phyloP scores from a whole-genome alignment of 352 stramenopile genomes.

The Phytophthora brassicae region DNA sequence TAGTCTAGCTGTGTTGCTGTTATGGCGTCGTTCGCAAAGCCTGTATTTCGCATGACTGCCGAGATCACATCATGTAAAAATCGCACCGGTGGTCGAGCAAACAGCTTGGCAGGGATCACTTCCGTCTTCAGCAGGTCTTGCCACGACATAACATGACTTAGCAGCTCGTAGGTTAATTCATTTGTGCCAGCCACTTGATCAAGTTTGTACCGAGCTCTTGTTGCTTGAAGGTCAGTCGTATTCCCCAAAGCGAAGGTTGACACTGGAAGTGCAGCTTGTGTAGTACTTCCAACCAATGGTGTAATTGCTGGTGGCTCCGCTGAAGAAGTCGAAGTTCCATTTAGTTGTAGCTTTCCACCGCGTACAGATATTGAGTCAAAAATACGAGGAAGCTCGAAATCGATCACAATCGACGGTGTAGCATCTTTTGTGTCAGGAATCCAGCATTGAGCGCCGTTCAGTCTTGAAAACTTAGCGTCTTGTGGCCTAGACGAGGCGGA shows the following conservation, averaged over 20 bases:
- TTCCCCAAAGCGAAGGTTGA: slow-evolving; percentile 55
- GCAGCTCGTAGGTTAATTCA: slow-evolving; percentile 63
- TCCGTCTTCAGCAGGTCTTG: slow-evolving; percentile 72
- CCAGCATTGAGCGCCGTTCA: slow-evolving; percentile 69
- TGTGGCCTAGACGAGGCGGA: slow-evolving; percentile 52
- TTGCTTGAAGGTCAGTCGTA: slow-evolving; percentile 33
- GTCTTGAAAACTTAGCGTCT: slow-evolving; percentile 59
- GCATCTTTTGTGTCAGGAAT: slow-evolving; percentile 51
- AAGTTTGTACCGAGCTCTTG: slow-evolving; percentile 43
- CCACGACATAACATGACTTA: slow-evolving; percentile 79
- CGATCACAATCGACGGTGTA: slow-evolving; percentile 59
- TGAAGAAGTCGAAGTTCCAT: slow-evolving; percentile 1
- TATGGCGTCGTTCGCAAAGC: slow-evolving; percentile 36
- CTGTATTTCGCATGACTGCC: slow-evolving; percentile 67
- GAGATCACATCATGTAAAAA: slow-evolving; percentile 85
- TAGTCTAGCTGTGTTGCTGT: slow-evolving; percentile 60
- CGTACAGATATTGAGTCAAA: slow-evolving; percentile 65
- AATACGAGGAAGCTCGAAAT: slow-evolving; percentile 71
- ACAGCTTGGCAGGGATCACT: slow-evolving; percentile 68
- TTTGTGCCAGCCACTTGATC: slow-evolving; percentile 56
- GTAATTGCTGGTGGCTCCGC: slow-evolving; percentile 3
- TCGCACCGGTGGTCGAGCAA: slow-evolving; percentile 70
- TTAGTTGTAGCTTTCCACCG: slow-evolving; percentile 45
- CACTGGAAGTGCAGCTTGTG: not conserved
- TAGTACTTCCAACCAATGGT: not conserved